Evolutionary conservation across 2,329 filamentous ascomycete genomes (phyloP).

Genomic region (Cladosporium oxysporum): DNA sequence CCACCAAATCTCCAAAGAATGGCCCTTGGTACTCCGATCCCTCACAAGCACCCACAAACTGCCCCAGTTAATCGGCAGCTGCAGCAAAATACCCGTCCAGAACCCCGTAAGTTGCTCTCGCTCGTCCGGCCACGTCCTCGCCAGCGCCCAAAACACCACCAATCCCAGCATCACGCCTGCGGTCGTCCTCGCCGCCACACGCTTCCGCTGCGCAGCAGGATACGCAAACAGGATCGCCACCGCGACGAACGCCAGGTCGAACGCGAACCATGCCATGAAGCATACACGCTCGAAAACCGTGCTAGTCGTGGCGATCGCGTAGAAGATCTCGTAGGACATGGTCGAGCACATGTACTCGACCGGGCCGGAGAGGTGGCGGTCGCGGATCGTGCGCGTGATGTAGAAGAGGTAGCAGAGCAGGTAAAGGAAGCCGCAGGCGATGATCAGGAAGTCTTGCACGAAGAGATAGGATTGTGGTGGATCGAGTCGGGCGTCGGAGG

Average conservation of each 20-base stretch:
- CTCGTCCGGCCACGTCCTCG: slow-evolving; percentile 40
- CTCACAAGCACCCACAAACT: slow-evolving; percentile 36
- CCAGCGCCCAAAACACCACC: slow-evolving; percentile 34
- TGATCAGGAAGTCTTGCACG: slow-evolving; percentile 45
- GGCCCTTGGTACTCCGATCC: slow-evolving; percentile 39
- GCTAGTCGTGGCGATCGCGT: slow-evolving; percentile 40
- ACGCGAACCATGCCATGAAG: slow-evolving; percentile 43
- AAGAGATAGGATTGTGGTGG: slow-evolving; percentile 45
- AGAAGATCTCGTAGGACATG: slow-evolving; percentile 46
- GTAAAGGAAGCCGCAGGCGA: slow-evolving; percentile 43
- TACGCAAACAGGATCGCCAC: slow-evolving; percentile 39
- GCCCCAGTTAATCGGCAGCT: slow-evolving; percentile 44
- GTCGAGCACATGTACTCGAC: slow-evolving; percentile 32
- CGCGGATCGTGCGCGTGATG: slow-evolving; percentile 40
- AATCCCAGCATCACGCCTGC: slow-evolving; percentile 35
- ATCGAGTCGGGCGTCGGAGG: slow-evolving; percentile 46
- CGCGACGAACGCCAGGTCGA: slow-evolving; percentile 39
- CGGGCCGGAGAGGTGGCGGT: slow-evolving; percentile 38
- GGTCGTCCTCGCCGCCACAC: slow-evolving; percentile 32
- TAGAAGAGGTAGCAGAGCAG: slow-evolving; percentile 46
- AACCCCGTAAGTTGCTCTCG: slow-evolving; percentile 44
- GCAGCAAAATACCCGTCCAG: slow-evolving; percentile 42
- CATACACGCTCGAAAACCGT: slow-evolving; percentile 38
- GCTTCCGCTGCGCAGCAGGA: slow-evolving; percentile 25
- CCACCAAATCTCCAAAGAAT: slow-evolving; percentile 45